Base-by-base conservation (phyloP, 169 alveolate genomes). In the Perkinsus marinus region DNA sequence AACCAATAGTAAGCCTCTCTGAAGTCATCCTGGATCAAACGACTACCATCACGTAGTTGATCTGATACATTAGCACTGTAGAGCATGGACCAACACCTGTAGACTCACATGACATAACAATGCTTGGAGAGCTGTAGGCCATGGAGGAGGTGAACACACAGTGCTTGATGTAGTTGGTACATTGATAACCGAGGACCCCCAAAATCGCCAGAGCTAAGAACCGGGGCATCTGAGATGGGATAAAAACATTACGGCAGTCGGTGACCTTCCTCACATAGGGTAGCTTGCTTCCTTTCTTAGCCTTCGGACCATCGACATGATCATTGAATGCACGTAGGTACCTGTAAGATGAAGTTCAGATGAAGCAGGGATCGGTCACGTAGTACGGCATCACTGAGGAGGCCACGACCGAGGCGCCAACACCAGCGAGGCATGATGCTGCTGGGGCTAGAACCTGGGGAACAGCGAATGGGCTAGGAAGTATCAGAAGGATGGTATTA, bases 1-100 rank as follows among this genome's bases (percentile, higher is more conserved):
- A 99, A 93, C 99, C 99, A 99, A 93, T 97, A 97, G 95, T 98
- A 99, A 69, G 99, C 99, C 93, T 99, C 99, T 92, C 99, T 96
- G 93, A 98, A 98, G 93, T 99, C 99, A 94, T 99, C 99, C 68
- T 97, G 97, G 37, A 98, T 97, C 41, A 96, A 94, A 93, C 98
- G 94, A 37, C 96, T 94, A 90, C 99, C 99, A 90, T 96, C 96
- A 89, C 95, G 90, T 91, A 93, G 39, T 89, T 94, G 91, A 57
- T 57, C 79, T 57, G 79, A 57, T 9, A 43, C 34, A 26, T 57
- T 30, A 13, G 34, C 22, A 16, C 5, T 57, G 7, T 2, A 57
- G 9, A 57, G 22, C 79, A 0, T 47, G 10, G n/a, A n/a, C n/a
- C n/a, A n/a, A 2, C 37, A 19, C 41, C 95, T 93, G 89, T 93